A percentile compares a stretch with the other conserved stretches of the same genome.
Conservation (phyloP, 345 rosid genomes). For the Erodium maritimum region DNA sequence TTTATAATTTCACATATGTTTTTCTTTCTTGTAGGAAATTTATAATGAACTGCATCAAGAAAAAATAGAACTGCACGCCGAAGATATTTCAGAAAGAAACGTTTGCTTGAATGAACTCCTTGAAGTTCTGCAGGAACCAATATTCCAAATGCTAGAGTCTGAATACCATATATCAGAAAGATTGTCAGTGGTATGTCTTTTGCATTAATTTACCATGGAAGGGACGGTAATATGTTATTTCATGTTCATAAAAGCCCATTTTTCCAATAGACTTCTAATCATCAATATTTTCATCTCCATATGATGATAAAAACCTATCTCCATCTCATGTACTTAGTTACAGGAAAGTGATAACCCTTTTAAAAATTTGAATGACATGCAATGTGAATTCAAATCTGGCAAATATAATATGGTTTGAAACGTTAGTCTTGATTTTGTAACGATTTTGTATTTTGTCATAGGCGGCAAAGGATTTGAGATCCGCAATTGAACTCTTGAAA, state of each 20-base stretch:
- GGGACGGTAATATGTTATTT: background rate
- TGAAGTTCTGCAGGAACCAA: constrained; percentile 40
- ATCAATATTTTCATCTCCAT: too few relatives aligned
- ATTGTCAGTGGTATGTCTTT: constrained; percentile 35
- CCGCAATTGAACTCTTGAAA: constrained; percentile 47
- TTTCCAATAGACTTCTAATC: background rate
- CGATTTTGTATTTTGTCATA: constrained; percentile 19
- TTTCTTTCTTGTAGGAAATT: constrained; percentile 41
- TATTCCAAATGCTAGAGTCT: constrained; percentile 42
- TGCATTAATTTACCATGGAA: background rate
- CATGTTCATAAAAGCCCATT: background rate
- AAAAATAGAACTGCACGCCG: constrained; percentile 17
- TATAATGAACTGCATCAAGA: constrained; percentile 28
- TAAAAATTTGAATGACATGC: background rate
- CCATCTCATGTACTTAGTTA: background rate
- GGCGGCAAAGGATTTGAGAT: constrained; percentile 52
- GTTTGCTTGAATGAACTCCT: constrained; percentile 23
- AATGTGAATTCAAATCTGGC: background rate
- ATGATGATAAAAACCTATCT: too few relatives aligned
- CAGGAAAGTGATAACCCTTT: background rate
- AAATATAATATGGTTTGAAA: background rate
- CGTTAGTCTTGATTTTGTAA: background rate
- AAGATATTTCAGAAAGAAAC: constrained; percentile 20
- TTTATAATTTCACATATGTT: constrained; percentile 4
- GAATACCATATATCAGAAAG: constrained; percentile 49